Percentiles rank a stretch among this genome's conserved stretches.
These are phyloP conservation scores for Pyrenophora tritici-repentis DNA, from an alignment of 2,329 filamentous ascomycete species.

Conservation along the genomic window DNA sequence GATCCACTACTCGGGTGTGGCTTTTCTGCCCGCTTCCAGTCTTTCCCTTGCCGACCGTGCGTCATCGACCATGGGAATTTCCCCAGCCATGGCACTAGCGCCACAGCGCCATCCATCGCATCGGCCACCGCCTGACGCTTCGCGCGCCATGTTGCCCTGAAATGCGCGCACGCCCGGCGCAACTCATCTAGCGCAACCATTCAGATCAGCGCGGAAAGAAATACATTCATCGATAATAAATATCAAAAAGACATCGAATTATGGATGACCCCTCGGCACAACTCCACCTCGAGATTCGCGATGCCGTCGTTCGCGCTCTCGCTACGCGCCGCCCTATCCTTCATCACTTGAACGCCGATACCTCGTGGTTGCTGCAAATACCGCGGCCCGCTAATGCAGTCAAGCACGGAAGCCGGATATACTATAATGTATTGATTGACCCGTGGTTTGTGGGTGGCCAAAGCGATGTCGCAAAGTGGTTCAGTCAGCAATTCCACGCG, in stretches of 20 bases:
- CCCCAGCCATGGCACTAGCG: conserved; percentile 21
- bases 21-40: neutral
- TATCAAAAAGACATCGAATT: neutral
- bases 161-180: conserved; percentile 13
- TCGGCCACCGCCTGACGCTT: neutral
- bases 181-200: conserved; percentile 4
- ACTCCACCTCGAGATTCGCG: conserved; percentile 51
- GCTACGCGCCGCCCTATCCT: conserved; percentile 58
- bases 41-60: conserved; percentile 14
- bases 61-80: conserved; percentile 12
- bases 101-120: conserved; percentile 2
- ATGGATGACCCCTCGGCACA: conserved; percentile 48
- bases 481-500: conserved; percentile 68
- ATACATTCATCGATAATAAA: neutral
- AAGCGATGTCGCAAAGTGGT: conserved; percentile 67
- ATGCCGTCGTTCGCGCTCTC: conserved; percentile 48
- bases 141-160: conserved; percentile 29
- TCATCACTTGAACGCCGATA: conserved; percentile 70
- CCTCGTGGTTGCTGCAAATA: conserved; percentile 69
- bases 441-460: conserved; percentile 69
- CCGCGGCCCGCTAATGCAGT: conserved; percentile 57
- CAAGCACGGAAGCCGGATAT: conserved; percentile 53
- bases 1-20: neutral
- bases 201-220: neutral
- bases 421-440: conserved; percentile 69